Evolutionary conservation across 2,329 filamentous ascomycete species (phyloP), one percentile per base, ranked within the genome.

Genomic region (Phaeosphaeria sp.): DNA sequence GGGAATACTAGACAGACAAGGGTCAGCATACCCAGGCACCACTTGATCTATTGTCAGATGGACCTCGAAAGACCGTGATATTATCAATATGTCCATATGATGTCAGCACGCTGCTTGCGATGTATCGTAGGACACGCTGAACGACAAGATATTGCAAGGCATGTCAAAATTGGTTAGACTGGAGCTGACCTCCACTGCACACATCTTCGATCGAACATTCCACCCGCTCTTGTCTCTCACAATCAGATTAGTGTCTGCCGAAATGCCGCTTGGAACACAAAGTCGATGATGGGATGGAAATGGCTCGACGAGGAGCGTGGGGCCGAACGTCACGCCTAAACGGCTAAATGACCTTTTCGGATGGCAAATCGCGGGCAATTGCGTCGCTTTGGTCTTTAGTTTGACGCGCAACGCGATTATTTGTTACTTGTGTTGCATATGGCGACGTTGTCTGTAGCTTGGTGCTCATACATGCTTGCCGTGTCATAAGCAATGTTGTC

Each of bases 281-380:
- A 42, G 30, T 60, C 56, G 43, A 60, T 60, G 59, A 60, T 62
- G 54, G 36, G 43, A 13, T 22, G 36, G 6, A 39, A 17, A 6
- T 17, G 18, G 30, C 15, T n/a, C 50, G 22, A 53, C 51, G 44
- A 46, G 33, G 54, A 46, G 50, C 44, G 56, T 41, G 51, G 36
- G 53, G 55, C 42, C 41, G 36, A 46, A 43, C 25, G n/a, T 58
- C 46, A 64, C 65, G 69, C 65, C 68, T 72, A 72, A 73, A 72
- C 66, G 71, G 71, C 64, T 72, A 72, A 73, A 72, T 63, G 42
- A 42, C 41, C 42, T 36, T 9, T 42, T 9, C 23, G 47, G 46
- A 55, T 51, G 46, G 39, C 22, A 47, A 54, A 44, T 43, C 48
- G 22, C 5, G 49, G 22, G 18, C 33, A 39, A 51, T 15, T 43